Conservation (phyloP, 176 grass and related monocot genomes). For the Cocos nucifera region DNA sequence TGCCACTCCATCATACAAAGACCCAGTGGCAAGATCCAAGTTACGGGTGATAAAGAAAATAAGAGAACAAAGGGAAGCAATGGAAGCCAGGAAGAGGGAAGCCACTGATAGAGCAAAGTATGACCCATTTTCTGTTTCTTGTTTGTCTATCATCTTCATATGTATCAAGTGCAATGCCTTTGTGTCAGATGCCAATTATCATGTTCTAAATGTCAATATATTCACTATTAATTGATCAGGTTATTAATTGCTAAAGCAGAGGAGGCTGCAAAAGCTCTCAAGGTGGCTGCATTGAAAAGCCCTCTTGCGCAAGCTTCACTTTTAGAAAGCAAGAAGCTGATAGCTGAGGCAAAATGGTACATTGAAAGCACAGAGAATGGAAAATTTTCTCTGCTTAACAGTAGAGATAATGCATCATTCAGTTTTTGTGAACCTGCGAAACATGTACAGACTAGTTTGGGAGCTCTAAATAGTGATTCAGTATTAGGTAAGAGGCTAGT, state of each 20-base stretch:
- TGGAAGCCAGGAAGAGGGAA: slow-evolving; percentile 60
- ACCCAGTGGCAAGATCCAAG: slow-evolving; percentile 69
- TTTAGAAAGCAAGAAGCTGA: slow-evolving; percentile 63
- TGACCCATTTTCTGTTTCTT: neutral
- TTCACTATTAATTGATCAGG: slow-evolving; percentile 31
- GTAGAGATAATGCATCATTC: slow-evolving; percentile 16
- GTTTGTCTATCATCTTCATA: too few species aligned
- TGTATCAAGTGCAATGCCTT: neutral
- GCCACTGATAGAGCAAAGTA: slow-evolving; percentile 73
- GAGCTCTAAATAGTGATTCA: slow-evolving; percentile 12
- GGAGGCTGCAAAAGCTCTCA: slow-evolving; percentile 61
- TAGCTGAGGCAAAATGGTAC: slow-evolving; percentile 53
- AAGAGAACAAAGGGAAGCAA: slow-evolving; percentile 48
- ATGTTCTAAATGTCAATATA: too few species aligned
- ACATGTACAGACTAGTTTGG: neutral
- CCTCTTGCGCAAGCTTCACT: slow-evolving; percentile 67
- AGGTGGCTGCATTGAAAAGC: slow-evolving; percentile 44
- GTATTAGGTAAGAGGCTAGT: slow-evolving; percentile 25
- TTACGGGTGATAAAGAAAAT: slow-evolving; percentile 87
- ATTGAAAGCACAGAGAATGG: slow-evolving; percentile 29
- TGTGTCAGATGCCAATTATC: too few species aligned
- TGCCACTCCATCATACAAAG: slow-evolving; percentile 50
- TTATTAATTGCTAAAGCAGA: slow-evolving; percentile 73
- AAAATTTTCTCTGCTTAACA: slow-evolving; percentile 12
- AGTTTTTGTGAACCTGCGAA: slow-evolving; percentile 12